Evolutionary conservation across 768 basidiomycete species (phyloP), one percentile per base, ranked within the genome.

Genomic region (Mycena floridula): DNA sequence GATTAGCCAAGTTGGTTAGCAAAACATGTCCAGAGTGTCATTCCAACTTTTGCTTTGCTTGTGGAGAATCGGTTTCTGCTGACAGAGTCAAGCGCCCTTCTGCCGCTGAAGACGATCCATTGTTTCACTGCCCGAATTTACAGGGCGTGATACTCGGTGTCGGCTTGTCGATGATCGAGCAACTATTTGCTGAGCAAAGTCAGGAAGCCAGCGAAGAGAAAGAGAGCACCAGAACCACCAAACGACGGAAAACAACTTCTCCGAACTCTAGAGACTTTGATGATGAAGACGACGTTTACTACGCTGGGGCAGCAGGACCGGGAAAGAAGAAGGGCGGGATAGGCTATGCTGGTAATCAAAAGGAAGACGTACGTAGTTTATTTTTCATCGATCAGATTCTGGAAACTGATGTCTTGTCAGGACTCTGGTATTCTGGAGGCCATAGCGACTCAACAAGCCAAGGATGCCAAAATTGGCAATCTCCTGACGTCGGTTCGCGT

Each of bases 91-190:
- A 70, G 54, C 71, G 65, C 40, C 62, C 62, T 56, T 69, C 59
- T 66, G 63, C 65, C 26, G 59, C 69, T 26, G 60, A 68, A 7
- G 62, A 67, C 23, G 75, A 78, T 44, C 72, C 74, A 11, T 64
- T 95, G 46, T 89, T 94, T 58, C 93, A 96, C 64, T 96, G 93
- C 62, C 76, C 89, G 5, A 87, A 89, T 56, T 60, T 95, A 26
- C 87, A 96, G 65, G 94, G 93, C 28, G 79, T 89, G 12, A 82
- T 96, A 50, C 69, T 97, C 5, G 94, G 93, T n/a, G 74, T 95
- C 28, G 93, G 94, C 7, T 74, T 95, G 36, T 79, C 79, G 26
- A 90, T 90, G 80, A 73, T 95, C 35, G 90, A 95, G 61, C 72
- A 79, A 43, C 63, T 74, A 26, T 94, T 84, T 57, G 60, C 70